These are phyloP conservation scores for Kockovaella imperatae DNA, from an alignment of 768 basidiomycete species.

Conservation along the genomic window DNA sequence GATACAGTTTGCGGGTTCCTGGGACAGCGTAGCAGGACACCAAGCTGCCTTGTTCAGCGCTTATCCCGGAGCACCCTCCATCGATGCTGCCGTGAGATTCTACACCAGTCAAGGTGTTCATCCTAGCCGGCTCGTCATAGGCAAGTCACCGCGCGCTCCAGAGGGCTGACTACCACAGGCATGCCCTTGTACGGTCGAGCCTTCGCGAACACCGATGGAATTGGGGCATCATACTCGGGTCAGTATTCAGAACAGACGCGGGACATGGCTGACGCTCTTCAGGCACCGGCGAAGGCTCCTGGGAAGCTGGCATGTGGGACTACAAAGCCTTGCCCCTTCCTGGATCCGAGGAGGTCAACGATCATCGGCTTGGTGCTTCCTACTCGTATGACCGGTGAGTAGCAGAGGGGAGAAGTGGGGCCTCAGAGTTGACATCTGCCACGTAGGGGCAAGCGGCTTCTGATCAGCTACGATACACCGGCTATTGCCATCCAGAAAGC, in stretches of 20 bases:
- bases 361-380: conserved; percentile 63
- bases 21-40: conserved; percentile 58
- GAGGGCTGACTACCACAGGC: conserved; percentile 43
- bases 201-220: conserved; percentile 76
- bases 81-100: conserved; percentile 63
- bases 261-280: not conserved
- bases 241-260: conserved; percentile 3
- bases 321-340: conserved; percentile 81
- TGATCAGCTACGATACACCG: conserved; percentile 71
- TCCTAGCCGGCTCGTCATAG: conserved; percentile 73
- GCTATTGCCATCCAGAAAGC: conserved; percentile 57
- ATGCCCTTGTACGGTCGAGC: conserved; percentile 90
- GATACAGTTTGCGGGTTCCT: conserved; percentile 62
- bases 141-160: no score
- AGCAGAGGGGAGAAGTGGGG: not conserved
- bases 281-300: conserved; percentile 67
- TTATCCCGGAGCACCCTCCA: conserved; percentile 50
- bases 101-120: conserved; percentile 66
- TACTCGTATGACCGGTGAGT: conserved; percentile 68
- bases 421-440: not conserved
- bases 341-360: conserved; percentile 58
- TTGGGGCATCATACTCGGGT: conserved; percentile 69
- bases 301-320: conserved; percentile 78
- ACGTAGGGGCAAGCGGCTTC: conserved; percentile 49
- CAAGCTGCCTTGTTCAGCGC: conserved; percentile 79